Percentiles rank a stretch among this genome's conserved stretches.
These are phyloP conservation scores for Aspergillus hiratsukae DNA, from an alignment of 2,329 filamentous ascomycete genomes.

Conservation along the genomic window DNA sequence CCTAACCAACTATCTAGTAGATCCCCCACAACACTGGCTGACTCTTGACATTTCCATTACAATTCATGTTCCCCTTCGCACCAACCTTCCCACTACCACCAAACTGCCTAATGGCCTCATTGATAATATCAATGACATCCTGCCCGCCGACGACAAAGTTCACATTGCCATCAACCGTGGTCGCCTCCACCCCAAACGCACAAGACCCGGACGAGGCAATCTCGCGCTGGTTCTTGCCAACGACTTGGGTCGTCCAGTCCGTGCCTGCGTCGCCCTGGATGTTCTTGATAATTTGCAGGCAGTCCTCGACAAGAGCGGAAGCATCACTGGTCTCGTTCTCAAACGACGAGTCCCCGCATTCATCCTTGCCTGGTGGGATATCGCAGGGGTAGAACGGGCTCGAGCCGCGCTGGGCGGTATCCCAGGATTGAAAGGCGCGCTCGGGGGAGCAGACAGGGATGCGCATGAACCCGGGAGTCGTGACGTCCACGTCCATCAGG, in stretches of 20 bases:
- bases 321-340: constrained; percentile 23
- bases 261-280: constrained; percentile 10
- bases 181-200: constrained; percentile 12
- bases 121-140: constrained; percentile 13
- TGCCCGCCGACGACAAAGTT: constrained; percentile 7
- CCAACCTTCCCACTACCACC: no score
- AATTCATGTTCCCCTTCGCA: no score
- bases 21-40: no score
- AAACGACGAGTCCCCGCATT: constrained; percentile 6
- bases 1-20: no score
- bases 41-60: no score
- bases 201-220: constrained; percentile 2
- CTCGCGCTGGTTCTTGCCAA: constrained; percentile 4
- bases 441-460: constrained; percentile 38
- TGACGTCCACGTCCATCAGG: constrained; percentile 27
- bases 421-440: constrained; percentile 31
- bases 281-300: constrained; percentile 12
- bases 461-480: constrained; percentile 33
- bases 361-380: constrained; percentile 5
- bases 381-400: constrained; percentile 13
- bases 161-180: constrained; percentile 5
- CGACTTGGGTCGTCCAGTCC: constrained; percentile 2
- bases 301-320: constrained; percentile 11
- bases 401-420: constrained; percentile 15
- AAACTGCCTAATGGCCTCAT: constrained; percentile 1